Percentiles rank a stretch among this genome's conserved stretches.
phyloP scores from a whole-genome alignment of 371 early-diverging fungal species.

The Haplosporangium sp. region DNA sequence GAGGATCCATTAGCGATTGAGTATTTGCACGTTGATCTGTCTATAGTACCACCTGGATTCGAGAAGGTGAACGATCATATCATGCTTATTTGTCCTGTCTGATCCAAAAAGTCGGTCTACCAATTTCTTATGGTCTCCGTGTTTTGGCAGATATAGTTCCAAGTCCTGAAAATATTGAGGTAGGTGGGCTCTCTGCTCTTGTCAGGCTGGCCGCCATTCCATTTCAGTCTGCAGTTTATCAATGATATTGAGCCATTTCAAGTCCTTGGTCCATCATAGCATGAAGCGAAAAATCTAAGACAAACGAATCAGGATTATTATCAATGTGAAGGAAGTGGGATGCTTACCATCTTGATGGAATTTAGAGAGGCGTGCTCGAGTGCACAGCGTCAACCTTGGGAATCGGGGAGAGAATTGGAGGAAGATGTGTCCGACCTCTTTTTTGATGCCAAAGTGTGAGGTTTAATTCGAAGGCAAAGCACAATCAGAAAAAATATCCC shows the following conservation, averaged over 20 bases:
- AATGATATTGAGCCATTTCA: conserved; percentile 1
- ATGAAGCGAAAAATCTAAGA: not conserved
- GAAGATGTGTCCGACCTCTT: not conserved
- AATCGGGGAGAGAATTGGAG: not conserved
- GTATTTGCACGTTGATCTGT: not conserved
- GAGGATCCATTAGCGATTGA: not conserved
- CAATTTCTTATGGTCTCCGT: not conserved
- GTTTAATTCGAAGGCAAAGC: not conserved
- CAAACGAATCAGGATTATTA: not conserved
- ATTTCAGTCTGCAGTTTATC: conserved; percentile 3
- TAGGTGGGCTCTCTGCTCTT: not conserved
- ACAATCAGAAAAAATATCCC: not conserved
- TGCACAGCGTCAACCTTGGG: conserved; percentile 9
- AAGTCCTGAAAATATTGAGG: not conserved
- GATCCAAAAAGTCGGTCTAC: not conserved
- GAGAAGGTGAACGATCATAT: not conserved
- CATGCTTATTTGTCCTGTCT: not conserved
- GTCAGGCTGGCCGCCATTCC: not conserved
- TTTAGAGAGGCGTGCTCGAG: conserved; percentile 10
- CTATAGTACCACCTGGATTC: not conserved
- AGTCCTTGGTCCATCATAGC: not conserved
- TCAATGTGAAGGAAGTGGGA: not conserved
- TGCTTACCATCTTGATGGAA: conserved; percentile 19
- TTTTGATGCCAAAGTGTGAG: conserved; percentile 4
- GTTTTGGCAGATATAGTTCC: not conserved